These are phyloP conservation scores for Sarocladiaceae sp. DNA, from an alignment of 2,329 filamentous ascomycete species.

Conservation along the genomic window DNA sequence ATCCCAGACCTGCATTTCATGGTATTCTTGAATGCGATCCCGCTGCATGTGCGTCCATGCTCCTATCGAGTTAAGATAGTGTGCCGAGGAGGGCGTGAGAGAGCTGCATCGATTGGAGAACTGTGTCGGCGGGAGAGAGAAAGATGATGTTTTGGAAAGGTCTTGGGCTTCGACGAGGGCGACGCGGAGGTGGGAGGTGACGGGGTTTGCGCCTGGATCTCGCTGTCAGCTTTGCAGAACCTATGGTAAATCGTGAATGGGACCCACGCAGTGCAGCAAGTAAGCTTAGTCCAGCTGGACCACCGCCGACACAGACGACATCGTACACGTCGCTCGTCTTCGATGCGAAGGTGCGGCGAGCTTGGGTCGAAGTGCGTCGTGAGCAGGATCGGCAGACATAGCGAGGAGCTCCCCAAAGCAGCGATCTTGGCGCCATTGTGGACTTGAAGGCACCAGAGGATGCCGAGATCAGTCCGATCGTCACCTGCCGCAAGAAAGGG, in stretches of 20 bases:
- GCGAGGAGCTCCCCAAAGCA: slow-evolving; percentile 20
- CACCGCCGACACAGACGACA: slow-evolving; percentile 85
- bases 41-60: slow-evolving; percentile 74
- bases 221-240: slow-evolving; percentile 11
- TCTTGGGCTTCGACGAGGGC: slow-evolving; percentile 90
- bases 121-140: slow-evolving; percentile 57
- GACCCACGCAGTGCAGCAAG: slow-evolving; percentile 64
- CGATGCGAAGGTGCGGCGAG: slow-evolving; percentile 36
- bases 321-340: slow-evolving; percentile 71
- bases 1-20: slow-evolving; percentile 98
- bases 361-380: slow-evolving; percentile 28
- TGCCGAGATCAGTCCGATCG: no score
- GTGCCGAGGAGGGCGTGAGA: slow-evolving; percentile 80
- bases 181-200: slow-evolving; percentile 70
- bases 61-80: slow-evolving; percentile 75
- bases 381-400: slow-evolving; percentile 44
- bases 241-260: background rate
- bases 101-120: slow-evolving; percentile 97
- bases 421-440: slow-evolving; percentile 13
- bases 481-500: no score
- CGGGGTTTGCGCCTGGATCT: slow-evolving; percentile 62
- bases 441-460: background rate
- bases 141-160: slow-evolving; percentile 60
- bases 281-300: slow-evolving; percentile 81
- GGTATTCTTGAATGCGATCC: slow-evolving; percentile 75